These are phyloP conservation scores for Termitomyces sp. DNA, from an alignment of 768 basidiomycete species.

Conservation along the genomic window DNA sequence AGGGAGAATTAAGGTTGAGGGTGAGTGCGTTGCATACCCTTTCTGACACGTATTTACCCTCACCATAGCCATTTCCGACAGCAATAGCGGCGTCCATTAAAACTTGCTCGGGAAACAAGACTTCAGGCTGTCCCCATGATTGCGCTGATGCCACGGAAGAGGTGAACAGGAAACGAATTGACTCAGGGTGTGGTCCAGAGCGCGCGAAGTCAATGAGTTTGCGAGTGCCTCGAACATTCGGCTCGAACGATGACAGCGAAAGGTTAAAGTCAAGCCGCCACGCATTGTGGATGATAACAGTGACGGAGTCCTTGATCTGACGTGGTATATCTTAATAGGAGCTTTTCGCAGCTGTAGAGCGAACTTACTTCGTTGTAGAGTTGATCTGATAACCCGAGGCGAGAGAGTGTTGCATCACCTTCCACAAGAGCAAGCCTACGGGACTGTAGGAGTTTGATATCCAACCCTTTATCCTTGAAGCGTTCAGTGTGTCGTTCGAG, in stretches of 20 bases:
- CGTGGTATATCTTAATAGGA: background rate
- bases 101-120: conserved; percentile 33
- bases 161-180: conserved; percentile 35
- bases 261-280: conserved; percentile 48
- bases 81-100: conserved; percentile 29
- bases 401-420: conserved; percentile 19
- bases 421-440: conserved; percentile 33
- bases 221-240: conserved; percentile 42
- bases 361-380: too few relatives aligned
- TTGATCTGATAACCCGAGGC: too few relatives aligned
- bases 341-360: too few relatives aligned
- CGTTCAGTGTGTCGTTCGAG: conserved; percentile 17
- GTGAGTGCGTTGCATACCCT: conserved; percentile 19
- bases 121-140: conserved; percentile 24
- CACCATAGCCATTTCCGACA: conserved; percentile 41
- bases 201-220: conserved; percentile 42
- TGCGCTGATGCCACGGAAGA: conserved; percentile 36
- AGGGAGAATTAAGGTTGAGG: too few relatives aligned
- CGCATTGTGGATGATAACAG: conserved; percentile 38
- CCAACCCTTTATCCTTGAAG: conserved; percentile 27
- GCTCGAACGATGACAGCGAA: conserved; percentile 46
- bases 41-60: conserved; percentile 43
- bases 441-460: conserved; percentile 22
- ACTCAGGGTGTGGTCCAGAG: conserved; percentile 22
- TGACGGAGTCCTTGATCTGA: conserved; percentile 31